Percentiles rank a stretch among this genome's conserved stretches.
Conservation (phyloP, 1,284 basidiomycete species). For the Inonotus hispidus region DNA sequence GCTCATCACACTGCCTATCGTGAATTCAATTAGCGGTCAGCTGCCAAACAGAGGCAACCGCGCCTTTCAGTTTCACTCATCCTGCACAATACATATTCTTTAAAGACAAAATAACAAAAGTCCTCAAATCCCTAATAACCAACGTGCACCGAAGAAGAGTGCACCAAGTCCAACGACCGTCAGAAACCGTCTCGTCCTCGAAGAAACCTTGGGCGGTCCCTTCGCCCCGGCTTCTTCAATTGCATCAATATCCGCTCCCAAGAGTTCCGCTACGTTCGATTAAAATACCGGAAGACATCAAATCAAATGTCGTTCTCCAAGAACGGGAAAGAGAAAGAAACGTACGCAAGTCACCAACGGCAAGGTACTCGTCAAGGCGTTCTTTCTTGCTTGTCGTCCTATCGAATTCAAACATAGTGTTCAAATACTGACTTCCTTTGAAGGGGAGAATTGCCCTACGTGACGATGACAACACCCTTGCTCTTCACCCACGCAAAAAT, state of each 20-base stretch:
- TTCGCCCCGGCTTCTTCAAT: slow-evolving; percentile 40
- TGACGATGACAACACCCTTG: slow-evolving; percentile 64
- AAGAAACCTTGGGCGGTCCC: slow-evolving; percentile 13
- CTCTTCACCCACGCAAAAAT: slow-evolving; percentile 62
- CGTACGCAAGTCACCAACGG: slow-evolving; percentile 42
- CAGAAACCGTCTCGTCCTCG: neutral
- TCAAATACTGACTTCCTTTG: neutral
- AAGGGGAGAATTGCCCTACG: slow-evolving; percentile 36
- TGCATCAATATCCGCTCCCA: slow-evolving; percentile 34
- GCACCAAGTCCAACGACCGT: neutral
- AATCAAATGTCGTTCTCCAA: neutral
- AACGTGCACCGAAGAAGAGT: neutral
- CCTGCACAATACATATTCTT: neutral
- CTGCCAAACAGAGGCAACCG: too few species aligned
- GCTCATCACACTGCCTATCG: too few species aligned
- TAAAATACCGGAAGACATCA: neutral
- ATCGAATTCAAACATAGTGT: neutral
- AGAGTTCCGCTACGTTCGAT: slow-evolving; percentile 27
- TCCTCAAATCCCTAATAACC: neutral
- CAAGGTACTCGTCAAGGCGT: slow-evolving; percentile 51
- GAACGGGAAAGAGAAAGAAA: slow-evolving; percentile 3
- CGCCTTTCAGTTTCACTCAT: neutral
- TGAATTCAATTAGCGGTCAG: neutral
- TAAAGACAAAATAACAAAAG: neutral
- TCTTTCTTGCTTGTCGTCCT: slow-evolving; percentile 50